A percentile compares a stretch with the other conserved stretches of the same genome.
These are phyloP conservation scores for Phytophthora fragariae DNA, from an alignment of 352 stramenopile genomes.

Conservation along the genomic window DNA sequence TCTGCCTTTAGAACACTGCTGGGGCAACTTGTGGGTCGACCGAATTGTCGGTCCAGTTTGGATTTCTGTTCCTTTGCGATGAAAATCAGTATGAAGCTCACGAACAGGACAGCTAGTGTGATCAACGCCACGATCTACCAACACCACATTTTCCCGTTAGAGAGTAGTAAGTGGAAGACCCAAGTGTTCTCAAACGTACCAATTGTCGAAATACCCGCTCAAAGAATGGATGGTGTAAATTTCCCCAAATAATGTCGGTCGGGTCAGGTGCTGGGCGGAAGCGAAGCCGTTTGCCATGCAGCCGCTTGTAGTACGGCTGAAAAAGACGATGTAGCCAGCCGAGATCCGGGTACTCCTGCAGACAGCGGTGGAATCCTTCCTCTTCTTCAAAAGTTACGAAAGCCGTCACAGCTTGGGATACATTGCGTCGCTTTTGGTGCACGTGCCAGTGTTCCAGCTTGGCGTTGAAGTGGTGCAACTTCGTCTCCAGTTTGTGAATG, in stretches of 20 bases:
- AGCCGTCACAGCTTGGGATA: conserved; percentile 69
- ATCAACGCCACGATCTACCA: conserved; percentile 68
- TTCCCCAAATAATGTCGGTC: conserved; percentile 89
- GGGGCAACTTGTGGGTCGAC: conserved; percentile 68
- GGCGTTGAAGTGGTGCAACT: conserved; percentile 53
- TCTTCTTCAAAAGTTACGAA: conserved; percentile 90
- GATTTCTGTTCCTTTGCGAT: conserved; percentile 78
- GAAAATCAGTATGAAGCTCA: conserved; percentile 84
- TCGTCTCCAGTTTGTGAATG: conserved; percentile 52
- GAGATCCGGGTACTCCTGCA: conserved; percentile 80
- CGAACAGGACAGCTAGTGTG: conserved; percentile 70
- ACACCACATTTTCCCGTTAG: conserved; percentile 1
- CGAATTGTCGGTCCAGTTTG: conserved; percentile 75
- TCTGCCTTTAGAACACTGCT: conserved; percentile 60
- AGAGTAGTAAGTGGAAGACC: not conserved
- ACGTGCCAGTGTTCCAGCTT: conserved; percentile 56
- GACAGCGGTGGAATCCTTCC: conserved; percentile 78
- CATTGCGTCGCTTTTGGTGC: conserved; percentile 44
- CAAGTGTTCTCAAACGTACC: conserved; percentile 33
- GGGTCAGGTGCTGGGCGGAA: conserved; percentile 78
- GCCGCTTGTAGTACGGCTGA: conserved; percentile 66
- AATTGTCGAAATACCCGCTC: conserved; percentile 71
- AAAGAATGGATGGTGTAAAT: conserved; percentile 72
- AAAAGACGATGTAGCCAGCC: conserved; percentile 79
- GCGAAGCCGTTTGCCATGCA: conserved; percentile 75